Evolutionary conservation across 2,329 filamentous ascomycete species (phyloP).

Genomic region (Fusarium citri): DNA sequence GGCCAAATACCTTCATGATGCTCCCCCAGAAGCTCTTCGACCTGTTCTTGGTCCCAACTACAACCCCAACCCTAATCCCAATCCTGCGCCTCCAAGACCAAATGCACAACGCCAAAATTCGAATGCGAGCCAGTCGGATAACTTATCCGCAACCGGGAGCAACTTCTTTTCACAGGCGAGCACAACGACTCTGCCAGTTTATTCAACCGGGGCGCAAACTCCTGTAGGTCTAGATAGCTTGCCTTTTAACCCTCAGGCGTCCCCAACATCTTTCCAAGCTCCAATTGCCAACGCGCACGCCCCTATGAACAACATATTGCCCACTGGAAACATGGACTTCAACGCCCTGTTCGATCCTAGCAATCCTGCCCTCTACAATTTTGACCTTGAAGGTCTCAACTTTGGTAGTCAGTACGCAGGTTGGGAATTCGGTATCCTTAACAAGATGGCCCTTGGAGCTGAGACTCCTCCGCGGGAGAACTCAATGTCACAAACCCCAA

Average conservation of each 20-base stretch:
- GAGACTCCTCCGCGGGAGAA: conserved; percentile 80
- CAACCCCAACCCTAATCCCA: conserved; percentile 66
- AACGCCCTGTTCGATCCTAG: conserved; percentile 85
- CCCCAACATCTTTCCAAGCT: conserved; percentile 78
- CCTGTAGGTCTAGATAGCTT: conserved; percentile 61
- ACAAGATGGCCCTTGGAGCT: conserved; percentile 85
- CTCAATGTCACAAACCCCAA: conserved; percentile 57
- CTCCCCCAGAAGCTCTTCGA: conserved; percentile 86
- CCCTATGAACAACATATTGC: conserved; percentile 62
- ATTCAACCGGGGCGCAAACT: conserved; percentile 58
- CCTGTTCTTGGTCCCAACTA: conserved; percentile 82
- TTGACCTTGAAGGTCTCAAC: conserved; percentile 86
- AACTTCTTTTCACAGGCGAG: conserved; percentile 62
- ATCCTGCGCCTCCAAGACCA: conserved; percentile 58
- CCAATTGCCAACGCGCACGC: conserved; percentile 61
- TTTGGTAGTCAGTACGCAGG: conserved; percentile 97
- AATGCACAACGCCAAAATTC: conserved; percentile 62
- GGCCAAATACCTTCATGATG: conserved; percentile 98
- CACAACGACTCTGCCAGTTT: conserved; percentile 63
- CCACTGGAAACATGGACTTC: conserved; percentile 63
- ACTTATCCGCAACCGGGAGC: conserved; percentile 56
- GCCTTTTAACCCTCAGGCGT: conserved; percentile 72
- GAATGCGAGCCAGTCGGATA: conserved; percentile 62
- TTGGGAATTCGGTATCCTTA: conserved; percentile 94
- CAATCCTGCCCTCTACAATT: conserved; percentile 93